Base-by-base conservation (phyloP, 2,329 filamentous ascomycete genomes). In the Arachnopeziza araneosa region DNA sequence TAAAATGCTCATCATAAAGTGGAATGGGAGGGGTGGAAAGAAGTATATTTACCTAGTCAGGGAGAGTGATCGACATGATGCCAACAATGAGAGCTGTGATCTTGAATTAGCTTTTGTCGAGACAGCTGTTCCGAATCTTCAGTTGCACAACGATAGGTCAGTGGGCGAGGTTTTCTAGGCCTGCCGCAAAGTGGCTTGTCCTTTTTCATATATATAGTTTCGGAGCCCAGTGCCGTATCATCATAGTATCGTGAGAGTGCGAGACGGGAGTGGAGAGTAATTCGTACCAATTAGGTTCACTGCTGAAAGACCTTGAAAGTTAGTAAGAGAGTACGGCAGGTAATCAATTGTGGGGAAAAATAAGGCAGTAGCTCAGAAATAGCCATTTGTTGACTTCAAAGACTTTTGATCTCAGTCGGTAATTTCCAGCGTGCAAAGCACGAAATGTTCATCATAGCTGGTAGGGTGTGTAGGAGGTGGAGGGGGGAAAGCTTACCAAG, bases 131-230 rank as follows among this genome's bases (percentile, higher is more conserved):
- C 12, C 5, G 17, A 32, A 17, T 44, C 5, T 44, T 12, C 17
- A 19, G 36, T 53, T 14, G 9, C 19, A 26, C 17, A 14, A n/a
- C 19, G 24, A 26, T 21, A 1, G 5, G 79, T 96, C 92, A 96
- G 92, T 93, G 90, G 92, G 90, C 91, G 86, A 96, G 92, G 93
- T 96, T 96, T 96, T 96, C 91, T 96, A 96, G 91, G 92, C 92
- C 91, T 96, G 91, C 90, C 91, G 78, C 91, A 90, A 90, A 83
- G 78, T 73, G 90, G 91, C 91, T 85, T 89, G 84, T 86, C 92
- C 90, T 75, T 44, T 44, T 80, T 92, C 91, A 91, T 86, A 85
- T 70, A 91, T 86, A 85, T 70, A 77, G 78, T 79, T 76, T 96
- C 91, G 88, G 92, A 93, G 92, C 92, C 92, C 92, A 96, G 92